Evolutionary conservation across 148 eudicot species (phyloP).

Genomic region (Silene latifolia): DNA sequence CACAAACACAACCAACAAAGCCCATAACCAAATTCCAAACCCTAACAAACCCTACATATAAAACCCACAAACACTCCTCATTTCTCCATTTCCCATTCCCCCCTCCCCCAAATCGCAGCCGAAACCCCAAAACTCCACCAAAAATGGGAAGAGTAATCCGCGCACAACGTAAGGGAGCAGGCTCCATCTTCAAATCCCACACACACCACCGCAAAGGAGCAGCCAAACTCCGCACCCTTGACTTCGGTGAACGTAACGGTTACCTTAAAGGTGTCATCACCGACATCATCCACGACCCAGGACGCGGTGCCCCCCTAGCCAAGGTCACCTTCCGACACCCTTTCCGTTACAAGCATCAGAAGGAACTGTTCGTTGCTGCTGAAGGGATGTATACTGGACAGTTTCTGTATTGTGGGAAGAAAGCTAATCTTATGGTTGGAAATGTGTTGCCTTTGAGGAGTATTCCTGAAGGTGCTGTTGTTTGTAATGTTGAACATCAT

Average conservation of each 20-base stretch:
- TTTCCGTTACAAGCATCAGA: constrained; percentile 37
- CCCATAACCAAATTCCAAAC: neutral
- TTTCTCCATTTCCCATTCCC: neutral
- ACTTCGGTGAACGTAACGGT: constrained; percentile 37
- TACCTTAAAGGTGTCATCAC: constrained; percentile 37
- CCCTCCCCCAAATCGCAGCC: neutral
- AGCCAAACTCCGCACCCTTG: constrained; percentile 37
- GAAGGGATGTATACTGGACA: constrained; percentile 42
- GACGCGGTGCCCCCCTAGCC: constrained; percentile 37
- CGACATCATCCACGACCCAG: constrained; percentile 41
- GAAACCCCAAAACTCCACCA: neutral
- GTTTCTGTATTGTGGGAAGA: constrained; percentile 39
- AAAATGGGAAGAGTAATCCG: constrained; percentile 38
- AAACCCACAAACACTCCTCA: neutral
- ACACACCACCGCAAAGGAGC: constrained; percentile 43
- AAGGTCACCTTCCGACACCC: constrained; percentile 37
- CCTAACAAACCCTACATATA: constrained; percentile 6
- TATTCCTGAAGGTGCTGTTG: constrained; percentile 45
- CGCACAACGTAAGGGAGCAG: constrained; percentile 45
- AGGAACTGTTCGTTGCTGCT: constrained; percentile 37
- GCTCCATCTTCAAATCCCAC: constrained; percentile 42
- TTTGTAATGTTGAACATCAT: constrained; percentile 43
- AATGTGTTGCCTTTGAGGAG: constrained; percentile 37
- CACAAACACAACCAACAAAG: neutral
- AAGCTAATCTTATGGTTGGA: constrained; percentile 36